These are phyloP conservation scores for Endocalyx cinctus DNA, from an alignment of 2,329 filamentous ascomycete species.

Conservation along the genomic window DNA sequence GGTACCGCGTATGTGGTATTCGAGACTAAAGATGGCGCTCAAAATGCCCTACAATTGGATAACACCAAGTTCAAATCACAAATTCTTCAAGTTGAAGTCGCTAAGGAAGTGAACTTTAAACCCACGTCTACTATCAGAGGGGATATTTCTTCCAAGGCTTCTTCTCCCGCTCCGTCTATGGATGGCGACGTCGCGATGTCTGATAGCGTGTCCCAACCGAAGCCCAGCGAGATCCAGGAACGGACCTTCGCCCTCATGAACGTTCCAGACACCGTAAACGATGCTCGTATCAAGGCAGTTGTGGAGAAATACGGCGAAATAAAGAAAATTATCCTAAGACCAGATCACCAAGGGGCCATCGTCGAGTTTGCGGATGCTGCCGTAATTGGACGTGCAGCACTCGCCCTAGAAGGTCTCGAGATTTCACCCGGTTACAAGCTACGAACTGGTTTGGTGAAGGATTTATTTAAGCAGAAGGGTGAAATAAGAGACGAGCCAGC, in stretches of 20 bases:
- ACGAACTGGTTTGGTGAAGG: constrained; percentile 48
- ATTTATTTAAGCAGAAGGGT: constrained; percentile 48
- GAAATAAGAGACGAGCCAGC: constrained; percentile 37
- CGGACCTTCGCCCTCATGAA: constrained; percentile 80
- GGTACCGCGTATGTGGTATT: constrained; percentile 82
- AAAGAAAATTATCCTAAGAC: constrained; percentile 72
- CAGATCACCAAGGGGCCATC: constrained; percentile 78
- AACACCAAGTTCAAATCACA: constrained; percentile 65
- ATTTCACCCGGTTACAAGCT: constrained; percentile 49
- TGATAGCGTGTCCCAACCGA: constrained; percentile 18
- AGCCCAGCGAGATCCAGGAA: constrained; percentile 44
- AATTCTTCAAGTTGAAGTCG: constrained; percentile 62
- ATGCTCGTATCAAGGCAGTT: constrained; percentile 71
- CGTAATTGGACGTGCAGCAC: constrained; percentile 67
- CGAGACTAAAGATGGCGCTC: constrained; percentile 63
- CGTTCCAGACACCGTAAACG: constrained; percentile 88
- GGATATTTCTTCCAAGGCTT: constrained; percentile 27
- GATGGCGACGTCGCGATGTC: constrained; percentile 37
- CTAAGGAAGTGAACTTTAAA: constrained; percentile 52
- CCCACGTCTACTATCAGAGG: constrained; percentile 42
- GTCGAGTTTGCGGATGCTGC: constrained; percentile 72
- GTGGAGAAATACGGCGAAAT: constrained; percentile 68
- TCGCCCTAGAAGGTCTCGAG: constrained; percentile 52
- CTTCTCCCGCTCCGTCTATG: constrained; percentile 29
- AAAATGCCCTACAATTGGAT: constrained; percentile 64